These are phyloP conservation scores for Camptophora hylomeconis DNA, from an alignment of 2,329 filamentous ascomycete species.

Conservation along the genomic window DNA sequence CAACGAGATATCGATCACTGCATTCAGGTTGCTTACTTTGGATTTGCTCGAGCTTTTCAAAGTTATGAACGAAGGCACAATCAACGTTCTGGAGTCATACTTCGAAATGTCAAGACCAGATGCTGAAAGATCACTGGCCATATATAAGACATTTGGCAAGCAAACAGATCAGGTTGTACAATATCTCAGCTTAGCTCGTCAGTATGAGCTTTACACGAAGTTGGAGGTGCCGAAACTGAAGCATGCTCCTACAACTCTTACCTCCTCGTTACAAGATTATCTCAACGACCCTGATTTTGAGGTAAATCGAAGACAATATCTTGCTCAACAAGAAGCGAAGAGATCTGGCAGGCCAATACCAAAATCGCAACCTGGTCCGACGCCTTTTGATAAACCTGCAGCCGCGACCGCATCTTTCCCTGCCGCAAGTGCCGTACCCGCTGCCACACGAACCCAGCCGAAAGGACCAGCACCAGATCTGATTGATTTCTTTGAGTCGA, in stretches of 20 bases:
- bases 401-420: conserved; percentile 21
- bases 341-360: conserved; percentile 25
- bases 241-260: conserved; percentile 86
- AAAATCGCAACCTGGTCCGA: conserved; percentile 12
- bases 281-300: conserved; percentile 92
- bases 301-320: conserved; percentile 77
- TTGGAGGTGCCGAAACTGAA: conserved; percentile 94
- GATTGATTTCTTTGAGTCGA: conserved; percentile 91
- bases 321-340: conserved; percentile 67
- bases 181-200: conserved; percentile 73
- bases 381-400: conserved; percentile 21
- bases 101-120: conserved; percentile 96
- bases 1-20: conserved; percentile 91
- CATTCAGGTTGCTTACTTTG: conserved; percentile 80
- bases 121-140: conserved; percentile 77
- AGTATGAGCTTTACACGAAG: conserved; percentile 82
- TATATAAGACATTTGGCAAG: conserved; percentile 83
- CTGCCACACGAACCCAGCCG: conserved; percentile 19
- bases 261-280: conserved; percentile 84
- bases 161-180: conserved; percentile 89
- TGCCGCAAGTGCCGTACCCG: conserved; percentile 4
- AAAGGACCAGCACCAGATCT: conserved; percentile 49
- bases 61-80: conserved; percentile 90
- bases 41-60: conserved; percentile 86
- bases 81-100: conserved; percentile 92